A percentile compares a stretch with the other conserved stretches of the same genome.
Conservation (phyloP, 2,329 filamentous ascomycete genomes). For the Colletotrichum tanaceti region DNA sequence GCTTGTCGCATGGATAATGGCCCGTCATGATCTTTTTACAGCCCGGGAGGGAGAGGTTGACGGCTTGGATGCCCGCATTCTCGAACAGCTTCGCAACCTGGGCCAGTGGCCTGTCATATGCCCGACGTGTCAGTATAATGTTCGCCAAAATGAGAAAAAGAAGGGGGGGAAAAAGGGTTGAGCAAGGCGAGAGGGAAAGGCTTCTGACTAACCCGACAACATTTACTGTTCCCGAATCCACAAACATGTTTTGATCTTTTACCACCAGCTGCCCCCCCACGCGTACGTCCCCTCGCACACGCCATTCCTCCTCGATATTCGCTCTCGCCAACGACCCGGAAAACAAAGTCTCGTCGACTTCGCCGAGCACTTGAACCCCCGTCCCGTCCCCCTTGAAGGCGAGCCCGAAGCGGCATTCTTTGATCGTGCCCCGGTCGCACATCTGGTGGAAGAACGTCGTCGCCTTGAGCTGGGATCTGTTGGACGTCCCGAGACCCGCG, state of each 20-base stretch:
- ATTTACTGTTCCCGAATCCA: slow-evolving; percentile 1
- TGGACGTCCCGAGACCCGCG: not conserved
- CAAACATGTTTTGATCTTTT: accelerated
- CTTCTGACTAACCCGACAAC: not conserved
- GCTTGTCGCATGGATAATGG: not conserved
- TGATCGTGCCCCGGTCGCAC: not conserved
- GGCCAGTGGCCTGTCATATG: not conserved
- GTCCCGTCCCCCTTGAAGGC: not conserved
- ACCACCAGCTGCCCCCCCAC: not conserved
- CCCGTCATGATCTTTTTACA: not conserved
- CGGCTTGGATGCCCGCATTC: not conserved
- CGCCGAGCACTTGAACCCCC: not conserved
- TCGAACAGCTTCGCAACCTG: slow-evolving; percentile 1
- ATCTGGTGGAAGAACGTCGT: not conserved
- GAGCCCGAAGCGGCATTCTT: not conserved
- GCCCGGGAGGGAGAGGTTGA: slow-evolving; percentile 2
- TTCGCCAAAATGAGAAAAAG: too few relatives aligned
- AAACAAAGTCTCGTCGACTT: not conserved
- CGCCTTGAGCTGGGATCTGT: not conserved
- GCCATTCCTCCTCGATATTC: not conserved
- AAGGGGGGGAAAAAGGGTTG: too few relatives aligned
- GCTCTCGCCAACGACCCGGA: not conserved
- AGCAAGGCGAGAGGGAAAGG: too few relatives aligned
- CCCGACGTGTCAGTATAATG: not conserved
- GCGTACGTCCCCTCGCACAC: not conserved